Evolutionary conservation across 148 eudicot genomes (phyloP), one percentile per base, ranked within the genome.

Genomic region (Rhododendron molle): DNA sequence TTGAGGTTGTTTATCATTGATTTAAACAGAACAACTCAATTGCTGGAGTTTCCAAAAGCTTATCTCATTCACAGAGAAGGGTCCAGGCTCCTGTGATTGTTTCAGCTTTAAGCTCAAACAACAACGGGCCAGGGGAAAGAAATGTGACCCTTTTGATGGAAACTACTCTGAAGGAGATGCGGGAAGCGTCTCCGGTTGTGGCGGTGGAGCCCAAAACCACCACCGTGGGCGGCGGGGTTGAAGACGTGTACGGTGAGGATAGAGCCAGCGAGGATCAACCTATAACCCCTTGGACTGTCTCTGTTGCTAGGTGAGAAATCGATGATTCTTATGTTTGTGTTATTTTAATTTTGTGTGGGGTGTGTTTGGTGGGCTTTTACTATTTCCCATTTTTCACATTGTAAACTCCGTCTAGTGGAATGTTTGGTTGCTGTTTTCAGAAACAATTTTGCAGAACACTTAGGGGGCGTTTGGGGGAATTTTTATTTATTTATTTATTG

Each of bases 211-310:
- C 86, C 34, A 92, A 91, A 85, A 84, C 91, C 52, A 84, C 90
- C 62, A 88, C 78, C 56, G 90, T 78, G 26, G 88, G 88, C 58
- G 97, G 97, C 46, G 97, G 94, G 38, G 97, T 92, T 72, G 93
- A 89, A 44, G 99, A 96, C 50, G 91, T 94, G 85, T 95, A 96
- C 90, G 98, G 95, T 52, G 99, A 96, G 88, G 97, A 96, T 93
- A 82, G 89, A 54, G 98, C 96, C 91, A 89, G 94, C 30, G 97
- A 95, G 91, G 99, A 96, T 71, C 95, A 94, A 60, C 84, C 81
- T 44, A 89, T 95, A 58, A 96, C 99, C 2, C 99, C 99, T 85
- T 95, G 98, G 99, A 79, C 96, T 46, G 89, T 94, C 81, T 92
- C 96, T 14, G 99, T 96, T 82, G 99, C 99, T 49, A 96, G 99